Conservation (phyloP, 1,284 basidiomycete species). For the Chalciporus piperatoides region DNA sequence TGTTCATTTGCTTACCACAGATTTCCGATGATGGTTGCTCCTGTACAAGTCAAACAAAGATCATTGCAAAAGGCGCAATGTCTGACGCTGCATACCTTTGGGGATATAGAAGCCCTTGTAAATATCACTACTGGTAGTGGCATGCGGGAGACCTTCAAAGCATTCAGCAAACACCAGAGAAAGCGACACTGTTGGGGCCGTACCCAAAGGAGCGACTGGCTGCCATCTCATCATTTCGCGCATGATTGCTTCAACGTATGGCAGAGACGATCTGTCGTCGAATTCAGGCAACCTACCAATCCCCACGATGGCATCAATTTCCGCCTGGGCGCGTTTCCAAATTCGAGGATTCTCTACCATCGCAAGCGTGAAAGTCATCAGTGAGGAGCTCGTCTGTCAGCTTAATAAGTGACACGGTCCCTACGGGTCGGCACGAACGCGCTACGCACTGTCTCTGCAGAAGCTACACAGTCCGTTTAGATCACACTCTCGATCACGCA, state of each 20-base stretch:
- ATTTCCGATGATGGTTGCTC: not conserved
- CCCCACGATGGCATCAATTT: conserved; percentile 38
- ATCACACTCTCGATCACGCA: not conserved
- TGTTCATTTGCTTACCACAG: not conserved
- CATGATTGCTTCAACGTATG: conserved; percentile 37
- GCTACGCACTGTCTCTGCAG: conserved; percentile 19
- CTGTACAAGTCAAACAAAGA: not conserved
- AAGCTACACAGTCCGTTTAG: conserved; percentile 8
- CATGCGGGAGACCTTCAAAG: conserved; percentile 6
- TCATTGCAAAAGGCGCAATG: not conserved
- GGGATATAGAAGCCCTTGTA: conserved; percentile 1
- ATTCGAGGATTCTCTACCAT: conserved; percentile 35
- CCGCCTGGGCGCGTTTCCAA: conserved; percentile 35
- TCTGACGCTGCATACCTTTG: not conserved
- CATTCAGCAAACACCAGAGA: no score
- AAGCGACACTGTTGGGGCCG: not conserved
- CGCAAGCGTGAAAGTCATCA: conserved; percentile 32
- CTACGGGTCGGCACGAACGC: not conserved
- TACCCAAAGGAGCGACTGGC: conserved; percentile 21
- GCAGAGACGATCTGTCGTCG: conserved; percentile 35
- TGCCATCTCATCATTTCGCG: conserved; percentile 35
- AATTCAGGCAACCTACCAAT: conserved; percentile 36
- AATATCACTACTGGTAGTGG: not conserved
- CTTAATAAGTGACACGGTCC: not conserved
- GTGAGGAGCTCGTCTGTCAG: conserved; percentile 7